A percentile compares a stretch with the other conserved stretches of the same genome.
Evolutionary conservation across 441 rosid species (phyloP).

Genomic region (Iberis amara): DNA sequence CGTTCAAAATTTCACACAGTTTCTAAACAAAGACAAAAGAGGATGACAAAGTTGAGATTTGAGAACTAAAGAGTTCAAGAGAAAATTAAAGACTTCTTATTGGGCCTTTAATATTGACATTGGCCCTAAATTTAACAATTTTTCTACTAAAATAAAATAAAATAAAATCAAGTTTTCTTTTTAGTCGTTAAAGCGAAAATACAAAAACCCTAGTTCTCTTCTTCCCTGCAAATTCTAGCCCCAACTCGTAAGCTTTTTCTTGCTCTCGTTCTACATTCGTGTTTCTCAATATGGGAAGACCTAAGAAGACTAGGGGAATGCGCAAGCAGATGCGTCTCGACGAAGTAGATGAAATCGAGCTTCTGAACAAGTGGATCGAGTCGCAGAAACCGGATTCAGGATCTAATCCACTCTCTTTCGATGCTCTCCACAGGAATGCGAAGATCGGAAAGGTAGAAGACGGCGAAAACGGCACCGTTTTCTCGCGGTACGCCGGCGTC

Average conservation of each 20-base stretch:
- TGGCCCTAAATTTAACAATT: too few species aligned
- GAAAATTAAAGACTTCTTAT: too few species aligned
- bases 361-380: conserved; percentile 64
- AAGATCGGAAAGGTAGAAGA: conserved; percentile 43
- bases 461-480: conserved; percentile 29
- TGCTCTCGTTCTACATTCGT: not conserved
- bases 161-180: too few species aligned
- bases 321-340: conserved; percentile 36
- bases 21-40: too few species aligned
- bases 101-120: too few species aligned
- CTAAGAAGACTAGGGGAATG: conserved; percentile 37
- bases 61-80: too few species aligned
- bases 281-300: conserved; percentile 39
- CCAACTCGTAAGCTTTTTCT: not conserved
- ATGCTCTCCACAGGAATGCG: conserved; percentile 40
- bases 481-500: conserved; percentile 62
- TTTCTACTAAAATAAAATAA: too few species aligned
- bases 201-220: conserved; percentile 16
- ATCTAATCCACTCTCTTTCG: conserved; percentile 59
- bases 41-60: too few species aligned
- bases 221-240: not conserved
- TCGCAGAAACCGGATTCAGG: conserved; percentile 76
- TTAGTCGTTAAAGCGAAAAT: too few species aligned
- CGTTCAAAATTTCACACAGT: too few species aligned
- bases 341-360: conserved; percentile 49